These are phyloP conservation scores for Komagataella pastoris DNA, from an alignment of 805 yeast genomes.

Conservation along the genomic window DNA sequence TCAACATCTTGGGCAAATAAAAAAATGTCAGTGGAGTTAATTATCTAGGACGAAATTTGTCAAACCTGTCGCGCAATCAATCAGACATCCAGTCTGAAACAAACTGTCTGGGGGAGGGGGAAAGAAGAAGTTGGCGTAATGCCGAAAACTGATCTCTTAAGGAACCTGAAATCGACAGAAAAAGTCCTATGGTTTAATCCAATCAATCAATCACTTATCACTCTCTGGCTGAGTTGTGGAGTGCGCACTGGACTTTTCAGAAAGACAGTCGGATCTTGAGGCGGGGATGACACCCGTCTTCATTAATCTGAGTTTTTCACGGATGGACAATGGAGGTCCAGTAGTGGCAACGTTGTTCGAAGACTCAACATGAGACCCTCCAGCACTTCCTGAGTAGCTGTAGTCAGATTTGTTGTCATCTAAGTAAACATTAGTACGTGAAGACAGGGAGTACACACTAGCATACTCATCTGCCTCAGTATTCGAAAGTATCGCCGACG, in stretches of 20 bases:
- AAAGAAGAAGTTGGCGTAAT: too few species aligned
- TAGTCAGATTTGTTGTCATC: background rate
- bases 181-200: background rate
- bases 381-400: background rate
- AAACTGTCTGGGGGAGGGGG: background rate
- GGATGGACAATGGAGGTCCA: constrained; percentile 27
- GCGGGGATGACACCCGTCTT: constrained; percentile 14
- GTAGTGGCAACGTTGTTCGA: constrained; percentile 4
- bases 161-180: background rate
- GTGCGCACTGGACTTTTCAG: background rate
- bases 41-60: background rate
- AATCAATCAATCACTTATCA: background rate
- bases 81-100: background rate
- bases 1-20: background rate
- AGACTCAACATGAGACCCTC: background rate
- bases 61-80: background rate
- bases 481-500: background rate
- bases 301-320: constrained; percentile 29
- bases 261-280: background rate
- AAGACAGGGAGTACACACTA: background rate
- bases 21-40: background rate
- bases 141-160: background rate
- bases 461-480: background rate
- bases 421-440: background rate
- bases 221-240: background rate